Evolutionary conservation across 1,139 yeast species (phyloP), one percentile per base, ranked within the genome.

Genomic region (Pichia sp.): DNA sequence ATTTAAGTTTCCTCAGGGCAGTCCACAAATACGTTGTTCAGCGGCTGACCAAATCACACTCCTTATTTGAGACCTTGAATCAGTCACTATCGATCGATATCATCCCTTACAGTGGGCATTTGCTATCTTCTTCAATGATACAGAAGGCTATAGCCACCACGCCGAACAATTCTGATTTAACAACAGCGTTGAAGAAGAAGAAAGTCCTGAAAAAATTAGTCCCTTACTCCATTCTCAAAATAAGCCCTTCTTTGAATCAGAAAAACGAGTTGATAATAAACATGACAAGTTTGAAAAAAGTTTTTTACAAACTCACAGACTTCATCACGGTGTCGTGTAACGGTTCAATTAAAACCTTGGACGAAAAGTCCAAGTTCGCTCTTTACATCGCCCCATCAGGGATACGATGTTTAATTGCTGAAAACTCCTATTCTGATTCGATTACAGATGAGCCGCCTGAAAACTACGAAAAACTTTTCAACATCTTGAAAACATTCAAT

Each of bases 301-400:
- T 57, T 8, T 64, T 68, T 31, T 62, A 61, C 52, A 63, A 61
- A 45, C 51, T 67, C 0, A 54, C 67, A 3, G 61, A 56, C 32
- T 61, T 60, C 7, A 19, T 62, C 4, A 54, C 54, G 4, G 45
- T 38, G 46, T 53, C 56, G 4, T 59, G 58, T 31, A 49, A 55
- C 44, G 51, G 56, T 46, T 52, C 59, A 40, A 55, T 59, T n/a
- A 61, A 62, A n/a, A 47, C 29, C 4, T 41, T 59, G 3, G 58
- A 56, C 38, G 41, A 48, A 31, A 55, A 58, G 36, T 38, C 54
- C 41, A 51, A 38, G 10, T 79, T 75, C 64, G 86, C 81, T 6
- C 70, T 87, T 0, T 85, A 86, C 61, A 66, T 88, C 51, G 80
- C 85, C 5, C 96, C 96, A 0, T 82, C 90, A 11, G 95, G 90